Evolutionary conservation across 371 early-diverging fungal species (phyloP).

Genomic region (Mortierella sp.): DNA sequence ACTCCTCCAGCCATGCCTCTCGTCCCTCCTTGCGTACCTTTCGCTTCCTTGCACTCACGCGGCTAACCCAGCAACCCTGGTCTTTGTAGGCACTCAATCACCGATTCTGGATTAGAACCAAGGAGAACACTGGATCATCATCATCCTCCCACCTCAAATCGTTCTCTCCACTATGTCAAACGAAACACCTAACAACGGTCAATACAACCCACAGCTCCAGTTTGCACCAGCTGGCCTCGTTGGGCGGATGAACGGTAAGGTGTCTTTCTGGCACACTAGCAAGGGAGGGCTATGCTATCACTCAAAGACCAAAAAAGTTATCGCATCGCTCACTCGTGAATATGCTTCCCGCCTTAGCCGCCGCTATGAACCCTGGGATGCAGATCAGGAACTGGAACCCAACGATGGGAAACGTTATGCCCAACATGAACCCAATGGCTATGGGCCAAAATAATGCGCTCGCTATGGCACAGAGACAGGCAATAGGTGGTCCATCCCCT

Average conservation of each 20-base stretch:
- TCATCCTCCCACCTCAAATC: slow-evolving; percentile 13
- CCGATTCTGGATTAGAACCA: background rate
- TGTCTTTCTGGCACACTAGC: too few species aligned
- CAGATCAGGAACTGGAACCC: slow-evolving; percentile 53
- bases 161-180: slow-evolving; percentile 25
- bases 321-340: too few species aligned
- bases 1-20: background rate
- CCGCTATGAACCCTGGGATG: slow-evolving; percentile 37
- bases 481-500: slow-evolving; percentile 23
- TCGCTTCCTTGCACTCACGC: too few species aligned
- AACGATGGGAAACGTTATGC: slow-evolving; percentile 43
- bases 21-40: background rate
- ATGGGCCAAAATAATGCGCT: slow-evolving; percentile 39
- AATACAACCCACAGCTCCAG: slow-evolving; percentile 48
- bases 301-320: background rate
- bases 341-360: slow-evolving; percentile 14
- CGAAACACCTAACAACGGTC: slow-evolving; percentile 44
- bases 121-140: background rate
- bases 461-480: slow-evolving; percentile 45
- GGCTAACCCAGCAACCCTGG: too few species aligned
- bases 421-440: slow-evolving; percentile 39
- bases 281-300: too few species aligned
- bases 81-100: background rate
- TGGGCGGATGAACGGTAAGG: slow-evolving; percentile 47
- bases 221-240: slow-evolving; percentile 42